Evolutionary conservation across 2,329 filamentous ascomycete genomes (phyloP), one percentile per base, ranked within the genome.

Genomic region (Ramularia collo-cygni): DNA sequence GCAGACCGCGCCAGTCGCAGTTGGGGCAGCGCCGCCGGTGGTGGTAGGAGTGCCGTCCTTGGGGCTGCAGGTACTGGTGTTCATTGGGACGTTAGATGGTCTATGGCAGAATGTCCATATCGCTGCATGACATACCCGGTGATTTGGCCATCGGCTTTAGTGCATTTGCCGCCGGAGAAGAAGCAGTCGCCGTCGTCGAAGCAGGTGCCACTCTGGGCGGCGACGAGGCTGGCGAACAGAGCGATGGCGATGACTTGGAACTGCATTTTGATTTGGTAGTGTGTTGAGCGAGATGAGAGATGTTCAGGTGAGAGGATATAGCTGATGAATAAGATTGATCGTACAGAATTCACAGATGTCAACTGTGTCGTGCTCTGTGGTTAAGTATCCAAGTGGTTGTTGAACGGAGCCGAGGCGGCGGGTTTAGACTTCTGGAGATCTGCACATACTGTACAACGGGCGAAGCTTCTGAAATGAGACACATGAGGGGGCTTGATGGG

Each of bases 181-280:
- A 39, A 24, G 28, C 28, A 39, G 37, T 39, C 37, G 9, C 37
- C 37, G 28, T 32, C 28, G 17, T 39, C 37, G 27, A 39, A 39
- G 37, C 37, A 39, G 3, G 29, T 33, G 8, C 21, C 24, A 16
- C 15, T 28, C 8, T 30, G 37, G 18, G 27, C 17, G 37, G 37
- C 37, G 16, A 30, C 37, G 28, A 39, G 27, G 37, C 37, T 21
- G 17, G 31, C 19, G 28, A 39, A 19, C 9, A 29, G 13, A n/a
- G 37, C 16, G 28, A 39, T 17, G 37, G 31, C 8, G 28, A 32
- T 9, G 14, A 17, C 14, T n/a, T 31, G 13, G 28, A 39, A 39
- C 16, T 39, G 37, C 37, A 39, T 39, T 4, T 2, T 33, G 4
- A 17, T 13, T 24, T 35, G 4, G 21, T 6, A 24, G 10, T 24